phyloP scores from a whole-genome alignment of 768 basidiomycete species.

The Tulasnella sp. region DNA sequence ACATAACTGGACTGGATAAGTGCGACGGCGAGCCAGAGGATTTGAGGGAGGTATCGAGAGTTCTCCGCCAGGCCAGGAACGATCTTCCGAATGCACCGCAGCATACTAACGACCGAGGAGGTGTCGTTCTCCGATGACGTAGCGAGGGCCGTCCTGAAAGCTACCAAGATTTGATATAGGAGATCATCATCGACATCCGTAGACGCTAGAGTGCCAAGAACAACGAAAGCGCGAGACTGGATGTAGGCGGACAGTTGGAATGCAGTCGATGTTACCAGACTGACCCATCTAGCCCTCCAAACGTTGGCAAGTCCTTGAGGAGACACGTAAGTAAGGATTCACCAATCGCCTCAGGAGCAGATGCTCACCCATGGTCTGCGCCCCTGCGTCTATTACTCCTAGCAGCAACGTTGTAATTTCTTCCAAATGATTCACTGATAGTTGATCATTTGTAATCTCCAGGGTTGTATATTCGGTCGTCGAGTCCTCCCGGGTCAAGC shows the following conservation, averaged over 20 bases:
- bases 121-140: constrained; percentile 41
- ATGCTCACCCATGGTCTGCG: constrained; percentile 53
- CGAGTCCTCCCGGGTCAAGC: constrained; percentile 46
- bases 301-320: constrained; percentile 61
- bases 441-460: constrained; percentile 41
- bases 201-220: constrained; percentile 67
- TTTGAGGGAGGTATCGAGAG: constrained; percentile 56
- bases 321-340: not conserved
- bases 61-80: constrained; percentile 53
- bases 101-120: constrained; percentile 69
- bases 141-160: constrained; percentile 56
- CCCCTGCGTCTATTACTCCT: constrained; percentile 47
- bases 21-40: constrained; percentile 84
- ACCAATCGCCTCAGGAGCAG: not conserved
- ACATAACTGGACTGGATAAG: constrained; percentile 67
- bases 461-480: constrained; percentile 55
- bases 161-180: constrained; percentile 84
- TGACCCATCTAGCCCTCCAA: constrained; percentile 92
- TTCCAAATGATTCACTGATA: constrained; percentile 53
- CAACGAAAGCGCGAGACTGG: constrained; percentile 78
- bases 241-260: constrained; percentile 81
- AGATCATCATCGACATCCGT: constrained; percentile 87
- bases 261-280: constrained; percentile 71
- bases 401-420: constrained; percentile 48
- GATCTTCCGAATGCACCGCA: constrained; percentile 69